Base-by-base conservation (phyloP, 148 eudicot genomes). In the Vaccinium darrowii region DNA sequence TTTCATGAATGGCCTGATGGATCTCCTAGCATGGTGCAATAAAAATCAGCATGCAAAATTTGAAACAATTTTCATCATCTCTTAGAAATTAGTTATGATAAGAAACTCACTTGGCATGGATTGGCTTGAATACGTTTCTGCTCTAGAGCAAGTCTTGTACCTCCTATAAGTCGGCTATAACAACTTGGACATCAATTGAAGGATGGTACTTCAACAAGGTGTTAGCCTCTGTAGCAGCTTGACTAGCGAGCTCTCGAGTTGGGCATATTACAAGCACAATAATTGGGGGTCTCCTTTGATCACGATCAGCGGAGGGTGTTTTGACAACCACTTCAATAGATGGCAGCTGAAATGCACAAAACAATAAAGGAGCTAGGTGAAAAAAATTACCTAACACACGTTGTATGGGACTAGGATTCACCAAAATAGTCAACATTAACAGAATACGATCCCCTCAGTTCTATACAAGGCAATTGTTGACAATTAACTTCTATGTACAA, bases 171-270 rank as follows among this genome's bases (percentile, higher is more conserved):
- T n/a, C n/a, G n/a, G n/a, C 99, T 0, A 95, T 97, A 83, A 97
- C 99, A 89, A 97, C 98, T 93, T 97, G 98, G 83, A 93, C 94
- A 50, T 98, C 98, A 84, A 92, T 84, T 10, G 99, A 92, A 78
- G 98, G 88, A 91, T 97, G 99, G 93, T 93, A 95, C 86, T 97
- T 97, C 67, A 95, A 88, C 87, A 97, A 87, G 0, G 47, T 91
- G 78, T 93, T 91, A 88, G 98, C 98, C 91, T 97, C 99, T 63
- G 91, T 81, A 88, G 99, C 93, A 84, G 99, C 99, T 88, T 97
- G 99, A 90, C 83, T 90, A 76, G 99, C 99, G 82, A 97, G 98
- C 93, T 97, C 99, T 73, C 99, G 84, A 71, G 99, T 97, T 80
- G 99, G 99, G 89, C 99, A 97, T 82, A 97, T 86, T 25, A 97